Percentiles rank a stretch among this genome's conserved stretches.
Conservation (phyloP, 345 rosid species). For the Passiflora organensis region DNA sequence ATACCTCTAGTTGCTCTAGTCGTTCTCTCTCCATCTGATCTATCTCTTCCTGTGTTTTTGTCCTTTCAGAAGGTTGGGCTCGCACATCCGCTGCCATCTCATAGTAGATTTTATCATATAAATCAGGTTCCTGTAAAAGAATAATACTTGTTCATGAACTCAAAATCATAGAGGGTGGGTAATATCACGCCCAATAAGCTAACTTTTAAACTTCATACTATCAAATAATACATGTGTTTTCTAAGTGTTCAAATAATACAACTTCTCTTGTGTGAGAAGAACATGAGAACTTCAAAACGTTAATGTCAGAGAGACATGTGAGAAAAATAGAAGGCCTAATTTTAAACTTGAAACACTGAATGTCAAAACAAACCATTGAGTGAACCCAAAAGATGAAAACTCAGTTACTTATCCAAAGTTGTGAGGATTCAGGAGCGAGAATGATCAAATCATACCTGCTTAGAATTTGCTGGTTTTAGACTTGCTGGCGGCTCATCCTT, state of each 20-base stretch:
- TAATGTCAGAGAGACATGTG: too few relatives aligned
- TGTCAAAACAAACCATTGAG: background rate
- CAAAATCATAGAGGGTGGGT: too few relatives aligned
- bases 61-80: constrained; percentile 78
- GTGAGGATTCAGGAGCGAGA: background rate
- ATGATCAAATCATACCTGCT: constrained; percentile 31
- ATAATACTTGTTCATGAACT: background rate
- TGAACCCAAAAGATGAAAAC: background rate
- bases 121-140: constrained; percentile 41
- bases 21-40: constrained; percentile 88
- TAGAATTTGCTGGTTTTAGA: constrained; percentile 20
- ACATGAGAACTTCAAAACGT: too few relatives aligned
- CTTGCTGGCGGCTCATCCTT: constrained; percentile 22
- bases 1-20: constrained; percentile 77
- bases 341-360: background rate
- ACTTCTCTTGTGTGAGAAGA: too few relatives aligned
- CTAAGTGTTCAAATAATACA: too few relatives aligned
- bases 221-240: too few relatives aligned
- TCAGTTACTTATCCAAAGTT: background rate
- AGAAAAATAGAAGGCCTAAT: background rate
- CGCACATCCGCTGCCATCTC: constrained; percentile 62
- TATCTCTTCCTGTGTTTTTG: constrained; percentile 91
- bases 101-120: constrained; percentile 54
- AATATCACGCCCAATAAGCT: too few relatives aligned
- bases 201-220: too few relatives aligned